phyloP scores from a whole-genome alignment of 441 rosid genomes.

The Bocquillonia castaneifolia region DNA sequence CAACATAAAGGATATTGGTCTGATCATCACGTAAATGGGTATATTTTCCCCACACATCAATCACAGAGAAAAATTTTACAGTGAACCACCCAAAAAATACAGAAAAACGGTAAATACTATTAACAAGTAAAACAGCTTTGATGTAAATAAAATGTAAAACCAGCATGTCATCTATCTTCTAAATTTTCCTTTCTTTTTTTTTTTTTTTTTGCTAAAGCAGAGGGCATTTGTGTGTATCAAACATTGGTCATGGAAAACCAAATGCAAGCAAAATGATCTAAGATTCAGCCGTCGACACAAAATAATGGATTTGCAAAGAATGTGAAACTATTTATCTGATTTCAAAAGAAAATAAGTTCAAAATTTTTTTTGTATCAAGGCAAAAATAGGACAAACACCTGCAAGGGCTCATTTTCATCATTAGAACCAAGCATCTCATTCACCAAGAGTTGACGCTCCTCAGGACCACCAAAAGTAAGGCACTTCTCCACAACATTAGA shows the following conservation, averaged over 20 bases:
- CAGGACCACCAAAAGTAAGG: slow-evolving; percentile 72
- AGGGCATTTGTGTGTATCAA: too few species aligned
- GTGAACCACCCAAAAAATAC: background rate
- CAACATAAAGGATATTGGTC: too few species aligned
- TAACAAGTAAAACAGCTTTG: background rate
- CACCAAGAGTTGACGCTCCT: slow-evolving; percentile 75
- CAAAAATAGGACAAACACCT: slow-evolving; percentile 40
- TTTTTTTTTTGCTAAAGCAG: too few species aligned
- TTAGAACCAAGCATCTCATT: slow-evolving; percentile 85
- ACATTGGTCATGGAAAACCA: background rate
- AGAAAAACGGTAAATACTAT: too few species aligned
- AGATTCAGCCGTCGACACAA: background rate
- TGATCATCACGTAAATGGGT: too few species aligned
- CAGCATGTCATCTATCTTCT: background rate
- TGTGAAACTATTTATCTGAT: background rate
- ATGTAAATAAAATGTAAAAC: background rate
- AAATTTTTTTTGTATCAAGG: background rate
- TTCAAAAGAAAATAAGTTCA: background rate
- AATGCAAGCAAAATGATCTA: background rate
- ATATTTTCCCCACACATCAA: too few species aligned
- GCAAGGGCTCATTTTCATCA: slow-evolving; percentile 91
- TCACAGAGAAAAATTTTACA: too few species aligned
- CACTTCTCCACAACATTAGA: slow-evolving; percentile 94
- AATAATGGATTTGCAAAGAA: background rate
- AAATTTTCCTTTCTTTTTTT: background rate